phyloP scores from a whole-genome alignment of 2,329 filamentous ascomycete genomes.

The Cladosporium sp. region DNA sequence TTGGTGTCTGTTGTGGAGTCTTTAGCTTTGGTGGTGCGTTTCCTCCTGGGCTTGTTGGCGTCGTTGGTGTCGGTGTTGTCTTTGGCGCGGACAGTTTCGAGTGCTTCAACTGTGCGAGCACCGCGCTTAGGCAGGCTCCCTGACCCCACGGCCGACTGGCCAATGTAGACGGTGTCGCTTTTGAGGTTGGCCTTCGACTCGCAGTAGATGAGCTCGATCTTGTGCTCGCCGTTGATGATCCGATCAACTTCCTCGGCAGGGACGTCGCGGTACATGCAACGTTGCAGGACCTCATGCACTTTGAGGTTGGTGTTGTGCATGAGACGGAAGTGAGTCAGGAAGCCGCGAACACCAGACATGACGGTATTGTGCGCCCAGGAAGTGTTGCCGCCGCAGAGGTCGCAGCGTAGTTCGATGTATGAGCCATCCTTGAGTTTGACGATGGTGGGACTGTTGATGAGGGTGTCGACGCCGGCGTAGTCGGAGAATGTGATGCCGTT shows the following conservation, averaged over 20 bases:
- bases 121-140: neutral
- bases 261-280: slow-evolving; percentile 1
- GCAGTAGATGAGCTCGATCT: neutral
- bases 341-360: neutral
- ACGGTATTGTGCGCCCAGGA: neutral
- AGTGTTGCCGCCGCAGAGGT: neutral
- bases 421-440: slow-evolving; percentile 1
- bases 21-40: neutral
- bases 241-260: neutral
- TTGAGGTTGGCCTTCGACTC: neutral
- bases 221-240: neutral
- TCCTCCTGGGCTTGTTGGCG: neutral
- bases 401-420: slow-evolving; percentile 6
- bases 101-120: neutral
- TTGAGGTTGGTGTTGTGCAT: neutral
- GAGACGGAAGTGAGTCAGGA: slow-evolving; percentile 1
- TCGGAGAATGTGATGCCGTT: neutral
- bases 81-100: neutral
- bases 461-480: neutral
- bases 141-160: neutral
- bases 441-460: neutral
- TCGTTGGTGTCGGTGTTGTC: neutral
- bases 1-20: neutral
- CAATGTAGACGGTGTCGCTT: neutral
- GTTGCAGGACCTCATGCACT: neutral